Base-by-base conservation (phyloP, 805 yeast species). In the Metschnikowia peoriensis region DNA sequence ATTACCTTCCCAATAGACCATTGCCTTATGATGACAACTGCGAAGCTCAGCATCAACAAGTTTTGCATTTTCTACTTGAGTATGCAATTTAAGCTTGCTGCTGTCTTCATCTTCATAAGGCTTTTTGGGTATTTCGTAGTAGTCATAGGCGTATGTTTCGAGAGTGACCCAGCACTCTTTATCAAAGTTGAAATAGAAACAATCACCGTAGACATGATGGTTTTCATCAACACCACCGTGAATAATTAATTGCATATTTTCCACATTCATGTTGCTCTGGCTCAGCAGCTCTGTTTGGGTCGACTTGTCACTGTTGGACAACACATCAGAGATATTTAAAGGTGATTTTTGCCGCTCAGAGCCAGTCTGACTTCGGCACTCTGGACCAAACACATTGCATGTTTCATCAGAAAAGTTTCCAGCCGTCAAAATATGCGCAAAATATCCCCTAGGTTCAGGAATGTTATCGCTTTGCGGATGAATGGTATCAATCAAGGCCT, bases 161-260 rank as follows among this genome's bases (percentile, higher is more conserved):
- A 69, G 44, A n/a, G 58, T 54, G 41, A 61, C 64, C 78, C 78
- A 75, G 41, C 62, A 57, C 7, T 71, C 70, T 2, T 68, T 65
- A 28, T 59, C 64, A 49, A 75, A 74, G 7, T 60, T 52, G 57
- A 68, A 73, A 35, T 70, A 38, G 54, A 61, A 70, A 45, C 73
- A 61, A 52, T 72, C 75, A 46, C 71, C 63, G 50, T 65, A 73
- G 2, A 65, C 63, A 11, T 68, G 58, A 9, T 51, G 42, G 1
- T 62, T 44, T 15, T 70, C 70, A 51, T 68, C 65, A 44, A 71
- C 68, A 2, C 79, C 79, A 1, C 79, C 79, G 38, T 75, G 79
- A 8, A 75, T 56, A 11, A 75, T 29, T 12, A 73, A 61, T 11
- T 69, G 66, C 49, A 34, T 41, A 9, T 39, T 39, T 7, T 37